Evolutionary conservation across 495 filamentous ascomycete genomes (phyloP), one percentile per base, ranked within the genome.

Genomic region (Aspergillus baeticus): DNA sequence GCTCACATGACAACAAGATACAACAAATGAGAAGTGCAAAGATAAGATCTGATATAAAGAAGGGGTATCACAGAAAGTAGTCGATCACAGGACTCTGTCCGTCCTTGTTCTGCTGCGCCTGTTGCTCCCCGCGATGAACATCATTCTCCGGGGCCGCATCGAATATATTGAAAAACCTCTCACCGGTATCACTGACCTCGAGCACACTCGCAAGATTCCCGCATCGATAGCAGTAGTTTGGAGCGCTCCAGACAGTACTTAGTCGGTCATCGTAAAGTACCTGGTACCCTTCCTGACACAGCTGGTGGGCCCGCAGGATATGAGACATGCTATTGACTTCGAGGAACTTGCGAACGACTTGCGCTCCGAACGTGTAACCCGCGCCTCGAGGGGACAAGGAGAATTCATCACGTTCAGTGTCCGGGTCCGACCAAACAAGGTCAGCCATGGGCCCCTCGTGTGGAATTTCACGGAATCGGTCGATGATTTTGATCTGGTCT

Each of bases 371-470:
- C 0, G 92, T 97, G 70, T 98, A 98, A 3, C 94, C 94, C 11
- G 94, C 94, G 1, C 94, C 94, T 29, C 94, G 82, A 6, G 95
- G 95, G 6, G 90, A 95, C 3, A 98, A 81, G 0, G 88, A 92
- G 77, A 98, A 98, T 69, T 98, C 94, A 69, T 98, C 94, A 21
- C 92, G 84, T 53, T 98, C 94, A 2, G 90, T 86, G 63, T 98
- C 94, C 1, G 94, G 94, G 66, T 98, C 94, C 2, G 90, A 95
- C 94, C 94, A 98, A 15, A 98, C 94, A 5, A 98, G 74, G 67
- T 98, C 94, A n/a, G 94, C 94, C 94, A 98, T 98, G 5, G 94
- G 94, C 0, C 94, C 94, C 71, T 98, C 94, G 71, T 98, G 94
- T 1, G 94, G 94, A 45, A 98, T 98, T 67, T 98, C 94, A 38